Evolutionary conservation across 139 green algal species (phyloP), one percentile per base, ranked within the genome.

Genomic region (Zygnema circumcarinatum): DNA sequence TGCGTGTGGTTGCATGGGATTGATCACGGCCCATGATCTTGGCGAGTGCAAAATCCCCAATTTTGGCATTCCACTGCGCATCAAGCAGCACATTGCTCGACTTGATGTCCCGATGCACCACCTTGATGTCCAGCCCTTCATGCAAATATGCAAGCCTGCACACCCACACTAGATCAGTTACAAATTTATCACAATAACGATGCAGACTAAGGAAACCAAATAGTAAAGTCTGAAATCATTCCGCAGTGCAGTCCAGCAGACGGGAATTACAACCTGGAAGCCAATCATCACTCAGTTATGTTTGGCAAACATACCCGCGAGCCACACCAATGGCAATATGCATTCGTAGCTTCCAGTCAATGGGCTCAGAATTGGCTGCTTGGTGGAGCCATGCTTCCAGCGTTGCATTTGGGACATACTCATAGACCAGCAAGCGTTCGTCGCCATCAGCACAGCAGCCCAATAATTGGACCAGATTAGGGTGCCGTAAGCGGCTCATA

Each of bases 221-320:
- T 38, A 38, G 1, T 11, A 25, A 25, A 25, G 25, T 29, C 56
- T 29, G 25, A 25, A 25, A 25, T 29, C 56, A 25, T 29, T 29
- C 56, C 56, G 25, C 56, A 25, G 25, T 29, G 25, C 56, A 25
- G 56, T 72, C 56, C 56, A 25, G 29, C 29, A 25, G 25, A 31
- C 25, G 25, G 29, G 25, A 72, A 72, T 31, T 25, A 25, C 29
- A 25, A 31, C 29, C 56, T 25, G 25, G 25, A 29, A 72, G 25
- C 25, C 29, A 2, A 62, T 38, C 25, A 75, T 38, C 2, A 67
- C 1, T 38, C 11, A 1, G 38, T 62, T n/a, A 38, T 36, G 25
- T n/a, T n/a, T n/a, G n/a, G n/a, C n/a, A 38, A 93, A 91, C 87
- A 33, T 52, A 87, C 81, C 81, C 81, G n/a, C 69, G 74, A 7